phyloP scores from a whole-genome alignment of 2,329 filamentous ascomycete species.

The Anthostomella pinea region DNA sequence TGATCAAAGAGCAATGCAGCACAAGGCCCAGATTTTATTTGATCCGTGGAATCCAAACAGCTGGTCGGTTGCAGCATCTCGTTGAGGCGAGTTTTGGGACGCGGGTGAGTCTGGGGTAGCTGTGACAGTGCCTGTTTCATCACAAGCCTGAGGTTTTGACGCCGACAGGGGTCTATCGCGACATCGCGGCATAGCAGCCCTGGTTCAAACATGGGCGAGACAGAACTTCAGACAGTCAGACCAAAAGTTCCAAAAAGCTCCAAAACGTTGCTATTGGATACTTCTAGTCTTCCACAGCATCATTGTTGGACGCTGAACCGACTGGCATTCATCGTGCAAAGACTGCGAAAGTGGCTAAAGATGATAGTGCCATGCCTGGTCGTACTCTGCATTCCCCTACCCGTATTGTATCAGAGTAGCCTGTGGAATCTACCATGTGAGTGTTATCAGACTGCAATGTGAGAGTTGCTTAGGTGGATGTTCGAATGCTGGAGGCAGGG shows the following conservation, averaged over 20 bases:
- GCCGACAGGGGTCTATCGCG: constrained; percentile 1
- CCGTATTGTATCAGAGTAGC: no score
- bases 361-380: no score
- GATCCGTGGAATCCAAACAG: neutral
- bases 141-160: constrained; percentile 10
- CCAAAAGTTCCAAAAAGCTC: neutral
- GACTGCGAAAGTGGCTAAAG: no score
- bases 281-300: constrained; percentile 3
- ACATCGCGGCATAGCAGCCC: neutral
- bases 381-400: no score
- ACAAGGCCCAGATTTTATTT: neutral
- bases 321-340: no score
- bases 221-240: no score
- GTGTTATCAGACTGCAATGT: no score
- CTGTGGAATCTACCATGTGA: no score
- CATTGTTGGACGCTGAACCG: no score
- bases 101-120: constrained; percentile 1
- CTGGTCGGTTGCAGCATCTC: neutral
- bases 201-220: constrained; percentile 11
- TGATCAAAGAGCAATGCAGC: no score
- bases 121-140: constrained; percentile 13
- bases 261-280: neutral
- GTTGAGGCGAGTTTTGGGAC: constrained; percentile 1
- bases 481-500: no score
- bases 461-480: no score